phyloP scores from a whole-genome alignment of 495 filamentous ascomycete species.

The Podospora comata region DNA sequence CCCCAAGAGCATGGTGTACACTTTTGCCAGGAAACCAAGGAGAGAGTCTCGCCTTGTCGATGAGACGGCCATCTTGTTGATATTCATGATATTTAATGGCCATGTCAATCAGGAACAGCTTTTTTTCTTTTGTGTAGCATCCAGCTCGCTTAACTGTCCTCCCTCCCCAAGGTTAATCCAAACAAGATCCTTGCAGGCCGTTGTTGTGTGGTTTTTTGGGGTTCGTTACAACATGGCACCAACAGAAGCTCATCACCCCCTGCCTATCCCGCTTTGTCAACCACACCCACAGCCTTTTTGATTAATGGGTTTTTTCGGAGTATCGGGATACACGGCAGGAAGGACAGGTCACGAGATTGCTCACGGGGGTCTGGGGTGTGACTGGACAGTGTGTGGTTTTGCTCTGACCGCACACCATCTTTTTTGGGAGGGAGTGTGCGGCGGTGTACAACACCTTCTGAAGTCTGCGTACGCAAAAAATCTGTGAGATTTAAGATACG shows the following conservation, averaged over 20 bases:
- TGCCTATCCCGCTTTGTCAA: neutral
- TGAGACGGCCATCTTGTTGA: neutral
- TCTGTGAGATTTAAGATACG: neutral
- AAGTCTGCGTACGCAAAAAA: neutral
- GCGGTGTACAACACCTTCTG: too few relatives aligned
- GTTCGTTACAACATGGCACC: neutral
- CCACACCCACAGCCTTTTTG: neutral
- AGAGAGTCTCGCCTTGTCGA: neutral
- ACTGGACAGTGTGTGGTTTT: neutral
- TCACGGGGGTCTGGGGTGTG: slow-evolving; percentile 4
- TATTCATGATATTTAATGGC: neutral
- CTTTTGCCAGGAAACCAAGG: neutral
- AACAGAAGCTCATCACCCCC: neutral
- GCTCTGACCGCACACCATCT: slow-evolving; percentile 2
- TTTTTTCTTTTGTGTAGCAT: neutral
- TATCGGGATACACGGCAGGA: slow-evolving; percentile 18
- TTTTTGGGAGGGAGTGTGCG: neutral
- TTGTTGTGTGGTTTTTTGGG: neutral
- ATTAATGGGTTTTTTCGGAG: neutral
- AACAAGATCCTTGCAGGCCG: neutral
- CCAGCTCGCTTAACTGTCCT: neutral
- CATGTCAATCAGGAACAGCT: neutral
- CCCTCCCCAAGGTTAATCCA: neutral
- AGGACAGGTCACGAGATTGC: slow-evolving; percentile 15
- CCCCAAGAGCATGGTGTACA: neutral